A percentile compares a stretch with the other conserved stretches of the same genome.
Evolutionary conservation across 768 basidiomycete species (phyloP).

Genomic region (Rhodotorula diobovata): DNA sequence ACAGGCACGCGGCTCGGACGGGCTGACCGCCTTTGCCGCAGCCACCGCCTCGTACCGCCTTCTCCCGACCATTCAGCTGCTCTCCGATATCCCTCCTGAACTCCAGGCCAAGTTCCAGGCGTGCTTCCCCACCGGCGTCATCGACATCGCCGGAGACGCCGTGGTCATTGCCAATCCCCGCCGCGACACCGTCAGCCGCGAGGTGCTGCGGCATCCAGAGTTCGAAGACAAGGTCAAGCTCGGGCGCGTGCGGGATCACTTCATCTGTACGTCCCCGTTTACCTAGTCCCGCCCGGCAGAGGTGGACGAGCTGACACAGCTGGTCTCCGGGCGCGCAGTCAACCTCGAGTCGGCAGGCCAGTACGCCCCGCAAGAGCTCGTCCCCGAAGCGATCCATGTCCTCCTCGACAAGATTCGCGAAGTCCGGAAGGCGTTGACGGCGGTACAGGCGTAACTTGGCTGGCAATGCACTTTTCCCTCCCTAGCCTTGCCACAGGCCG

Average conservation of each 20-base stretch:
- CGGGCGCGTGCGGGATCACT: constrained; percentile 80
- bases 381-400: constrained; percentile 72
- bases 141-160: constrained; percentile 49
- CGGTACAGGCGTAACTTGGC: no score
- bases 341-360: constrained; percentile 86
- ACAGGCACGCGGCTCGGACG: neutral
- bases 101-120: constrained; percentile 73
- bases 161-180: constrained; percentile 58
- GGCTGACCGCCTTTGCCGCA: constrained; percentile 43
- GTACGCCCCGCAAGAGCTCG: constrained; percentile 74
- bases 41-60: constrained; percentile 95
- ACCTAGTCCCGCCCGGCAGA: neutral
- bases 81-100: constrained; percentile 69
- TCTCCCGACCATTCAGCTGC: constrained; percentile 71
- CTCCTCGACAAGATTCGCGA: constrained; percentile 69
- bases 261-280: constrained; percentile 65
- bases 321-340: constrained; percentile 53
- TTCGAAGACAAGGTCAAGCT: constrained; percentile 78
- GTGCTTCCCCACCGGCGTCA: constrained; percentile 70
- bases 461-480: no score
- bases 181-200: constrained; percentile 82
- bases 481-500: no score
- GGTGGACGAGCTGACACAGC: neutral
- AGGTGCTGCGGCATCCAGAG: constrained; percentile 86
- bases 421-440: neutral